These are phyloP conservation scores for Francoa sonchifolia DNA, from an alignment of 441 rosid species.

Conservation along the genomic window DNA sequence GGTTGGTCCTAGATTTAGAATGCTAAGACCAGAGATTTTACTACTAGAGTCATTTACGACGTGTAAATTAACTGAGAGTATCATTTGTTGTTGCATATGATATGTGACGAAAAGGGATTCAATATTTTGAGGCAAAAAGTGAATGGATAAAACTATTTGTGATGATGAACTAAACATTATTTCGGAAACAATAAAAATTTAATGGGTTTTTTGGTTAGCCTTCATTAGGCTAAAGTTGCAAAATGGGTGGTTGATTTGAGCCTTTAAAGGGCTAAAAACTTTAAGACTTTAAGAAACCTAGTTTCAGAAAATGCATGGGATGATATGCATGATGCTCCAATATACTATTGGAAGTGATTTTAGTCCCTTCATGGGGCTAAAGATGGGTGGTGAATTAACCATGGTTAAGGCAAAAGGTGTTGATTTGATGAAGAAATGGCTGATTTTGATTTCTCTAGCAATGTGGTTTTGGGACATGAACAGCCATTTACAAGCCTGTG, in stretches of 20 bases:
- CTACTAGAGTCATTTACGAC: too few relatives aligned
- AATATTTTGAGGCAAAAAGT: too few relatives aligned
- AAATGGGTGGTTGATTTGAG: constrained; percentile 14
- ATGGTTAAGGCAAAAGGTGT: constrained; percentile 77
- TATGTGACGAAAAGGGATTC: too few relatives aligned
- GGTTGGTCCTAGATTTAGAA: constrained; percentile 46
- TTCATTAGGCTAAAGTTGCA: constrained; percentile 38
- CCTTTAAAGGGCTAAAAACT: constrained; percentile 16
- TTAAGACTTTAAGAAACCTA: too few relatives aligned
- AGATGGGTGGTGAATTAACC: constrained; percentile 35
- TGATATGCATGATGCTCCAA: too few relatives aligned
- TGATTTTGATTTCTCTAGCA: constrained; percentile 33
- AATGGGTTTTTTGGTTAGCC: constrained; percentile 36
- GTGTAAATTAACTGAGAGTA: too few relatives aligned
- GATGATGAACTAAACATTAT: too few relatives aligned
- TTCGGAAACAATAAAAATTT: constrained; percentile 27
- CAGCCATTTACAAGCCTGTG: constrained; percentile 72
- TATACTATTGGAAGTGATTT: too few relatives aligned
- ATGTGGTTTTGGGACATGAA: constrained; percentile 50
- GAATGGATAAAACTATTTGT: too few relatives aligned
- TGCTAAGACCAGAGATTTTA: constrained; percentile 47
- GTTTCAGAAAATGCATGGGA: constrained; percentile 7
- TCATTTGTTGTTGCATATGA: too few relatives aligned
- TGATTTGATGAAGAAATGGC: constrained; percentile 28
- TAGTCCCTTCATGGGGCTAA: neutral